Base-by-base conservation (phyloP, 305 asterid genomes). In the Fraxinus ornus region DNA sequence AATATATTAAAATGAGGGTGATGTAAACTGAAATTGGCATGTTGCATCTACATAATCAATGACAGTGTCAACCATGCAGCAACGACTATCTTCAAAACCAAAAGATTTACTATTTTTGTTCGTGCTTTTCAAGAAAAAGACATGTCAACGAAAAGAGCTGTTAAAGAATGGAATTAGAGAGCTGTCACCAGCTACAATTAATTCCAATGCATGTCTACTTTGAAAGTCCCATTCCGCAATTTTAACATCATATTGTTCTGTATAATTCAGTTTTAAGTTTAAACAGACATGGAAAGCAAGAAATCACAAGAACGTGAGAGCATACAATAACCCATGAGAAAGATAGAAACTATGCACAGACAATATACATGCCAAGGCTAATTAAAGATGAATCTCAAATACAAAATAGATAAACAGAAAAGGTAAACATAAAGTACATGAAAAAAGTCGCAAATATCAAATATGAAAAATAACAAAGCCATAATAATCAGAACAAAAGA, bases 41-140 rank as follows among this genome's bases (percentile, higher is more conserved):
- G 74, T 26, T 28, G 37, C 41, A 30, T 70, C 9, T 70, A 70
- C 75, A 70, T 70, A 70, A 70, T 30, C 39, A 30, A 28, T 70
- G 72, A 30, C 13, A 13, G 19, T 26, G 75, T 68, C 21, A 68
- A 28, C 21, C 75, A 68, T 68, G 21, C 75, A 68, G 19, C 75
- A 68, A 26, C 19, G 15, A 26, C 37, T 28, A 68, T 68, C 35
- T 68, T 68, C 36, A 13, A 30, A 62, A 7, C 71, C 71, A 33
- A 72, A 33, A 72, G 44, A 32, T 6, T 5, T 72, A 72, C 2
- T 15, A 72, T 72, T 72, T 71, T 32, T 35, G 15, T n/a, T n/a
- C 44, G 75, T 28, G 47, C 77, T 72, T 72, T 72, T 72, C 77
- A 35, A 72, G 77, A 32, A 35, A n/a, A 33, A 13, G 76, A n/a